Base-by-base conservation (phyloP, 176 grass and related monocot genomes). In the Oryza longistaminata region DNA sequence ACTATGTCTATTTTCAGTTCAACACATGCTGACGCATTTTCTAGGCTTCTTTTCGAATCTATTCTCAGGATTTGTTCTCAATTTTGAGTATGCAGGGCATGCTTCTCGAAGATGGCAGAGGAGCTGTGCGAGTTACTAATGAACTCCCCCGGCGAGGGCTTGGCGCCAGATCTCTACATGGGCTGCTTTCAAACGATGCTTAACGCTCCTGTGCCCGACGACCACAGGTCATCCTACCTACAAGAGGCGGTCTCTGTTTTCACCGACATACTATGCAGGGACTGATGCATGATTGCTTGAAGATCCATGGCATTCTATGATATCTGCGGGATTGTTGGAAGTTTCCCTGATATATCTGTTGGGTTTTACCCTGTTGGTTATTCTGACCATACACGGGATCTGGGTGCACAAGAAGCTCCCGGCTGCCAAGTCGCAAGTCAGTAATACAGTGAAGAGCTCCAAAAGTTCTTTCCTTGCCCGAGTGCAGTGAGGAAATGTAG, bases 81-180 rank as follows among this genome's bases (percentile, higher is more conserved):
- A 49, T 40, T 4, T 79, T 37, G 14, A 29, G 46, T 88, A 62
- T 37, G 53, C 89, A 95, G 96, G 89, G 93, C 78, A 72, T 88
- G 89, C 82, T 98, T 85, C 83, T 90, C 93, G 1, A 98, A 98
- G 73, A 98, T 98, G 93, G 66, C 91, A 39, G 89, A 90, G 44
- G 96, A 95, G 64, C 89, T 98, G 7, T 95, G 88, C 1, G 74
- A 35, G 65, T 80, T 98, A 66, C 48, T 98, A 39, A 60, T 88
- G 25, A 84, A 90, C 26, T 72, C 67, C 24, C 93, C 86, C 11
- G 74, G 76, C 2, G 48, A 78, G 75, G 79, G 71, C 34, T 81
- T 80, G 3, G 27, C 77, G 3, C 61, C 86, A 15, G 22, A 80
- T 42, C 83, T 94, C 72, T 79, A 82, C 72, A 93, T 98, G 96